Percentiles rank a stretch among this genome's conserved stretches.
These are phyloP conservation scores for Melanomma pulvis-pyrius DNA, from an alignment of 495 filamentous ascomycete species.

Conservation along the genomic window DNA sequence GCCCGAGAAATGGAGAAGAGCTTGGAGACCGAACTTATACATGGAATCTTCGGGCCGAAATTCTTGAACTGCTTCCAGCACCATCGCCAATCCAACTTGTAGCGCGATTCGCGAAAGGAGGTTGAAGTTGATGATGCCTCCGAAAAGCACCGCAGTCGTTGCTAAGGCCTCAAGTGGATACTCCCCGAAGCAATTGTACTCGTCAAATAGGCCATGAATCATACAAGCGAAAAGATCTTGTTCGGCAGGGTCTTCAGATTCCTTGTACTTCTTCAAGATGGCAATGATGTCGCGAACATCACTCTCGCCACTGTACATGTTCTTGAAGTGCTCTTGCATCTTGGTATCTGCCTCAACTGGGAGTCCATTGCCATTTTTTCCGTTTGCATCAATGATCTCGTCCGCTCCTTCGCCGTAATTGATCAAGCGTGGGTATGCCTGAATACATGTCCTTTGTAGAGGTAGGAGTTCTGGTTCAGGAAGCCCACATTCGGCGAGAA, in stretches of 20 bases:
- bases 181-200: conserved; percentile 91
- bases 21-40: conserved; percentile 99
- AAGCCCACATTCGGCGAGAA: conserved; percentile 63
- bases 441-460: conserved; percentile 84
- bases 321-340: conserved; percentile 96
- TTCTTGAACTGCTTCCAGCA: conserved; percentile 88
- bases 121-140: conserved; percentile 91
- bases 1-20: conserved; percentile 79
- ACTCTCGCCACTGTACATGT: conserved; percentile 88
- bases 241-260: conserved; percentile 76
- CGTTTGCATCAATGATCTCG: conserved; percentile 84
- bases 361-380: conserved; percentile 74
- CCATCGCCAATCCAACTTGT: conserved; percentile 91
- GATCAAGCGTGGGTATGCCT: conserved; percentile 91
- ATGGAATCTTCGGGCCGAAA: conserved; percentile 79
- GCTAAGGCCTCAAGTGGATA: conserved; percentile 93
- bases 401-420: conserved; percentile 93
- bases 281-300: conserved; percentile 80
- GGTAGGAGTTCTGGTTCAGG: conserved; percentile 58
- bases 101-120: conserved; percentile 87
- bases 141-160: conserved; percentile 94
- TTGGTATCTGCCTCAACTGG: conserved; percentile 76
- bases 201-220: conserved; percentile 97
- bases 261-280: conserved; percentile 79
- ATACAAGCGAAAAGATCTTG: conserved; percentile 97